These are phyloP conservation scores for Rhodotorula sp. DNA, from an alignment of 1,284 basidiomycete genomes.

Conservation along the genomic window DNA sequence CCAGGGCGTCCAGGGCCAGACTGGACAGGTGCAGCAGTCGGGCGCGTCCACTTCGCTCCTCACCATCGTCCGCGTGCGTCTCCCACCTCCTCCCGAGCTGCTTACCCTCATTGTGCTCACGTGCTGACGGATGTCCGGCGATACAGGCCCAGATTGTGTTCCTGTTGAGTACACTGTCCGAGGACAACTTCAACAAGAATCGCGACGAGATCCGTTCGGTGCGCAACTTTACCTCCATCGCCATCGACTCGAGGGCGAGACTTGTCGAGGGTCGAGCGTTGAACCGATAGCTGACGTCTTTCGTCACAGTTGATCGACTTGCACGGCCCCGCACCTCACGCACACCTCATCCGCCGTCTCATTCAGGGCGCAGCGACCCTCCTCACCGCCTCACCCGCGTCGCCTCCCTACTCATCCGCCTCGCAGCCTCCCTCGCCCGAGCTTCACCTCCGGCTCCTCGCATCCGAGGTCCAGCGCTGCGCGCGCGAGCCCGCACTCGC, in stretches of 20 bases:
- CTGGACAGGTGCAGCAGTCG: not conserved
- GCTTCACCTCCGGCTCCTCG: constrained; percentile 73
- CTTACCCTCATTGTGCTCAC: too few species aligned
- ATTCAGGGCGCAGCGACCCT: constrained; percentile 63
- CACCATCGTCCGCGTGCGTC: constrained; percentile 29
- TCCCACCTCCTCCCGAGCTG: not conserved
- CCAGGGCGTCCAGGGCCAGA: not conserved
- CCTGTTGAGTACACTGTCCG: constrained; percentile 84
- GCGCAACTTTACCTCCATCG: constrained; percentile 49
- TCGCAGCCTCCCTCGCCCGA: constrained; percentile 52
- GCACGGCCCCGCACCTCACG: constrained; percentile 90
- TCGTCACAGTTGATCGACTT: constrained; percentile 77
- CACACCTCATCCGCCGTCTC: constrained; percentile 90
- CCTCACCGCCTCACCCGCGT: constrained; percentile 59
- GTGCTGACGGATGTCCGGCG: not conserved
- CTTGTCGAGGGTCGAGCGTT: too few species aligned
- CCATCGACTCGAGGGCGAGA: not conserved
- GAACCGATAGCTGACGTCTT: constrained; percentile 22
- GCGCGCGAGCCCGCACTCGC: constrained; percentile 81
- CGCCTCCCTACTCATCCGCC: constrained; percentile 51
- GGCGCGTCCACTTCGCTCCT: constrained; percentile 16
- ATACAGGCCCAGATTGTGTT: constrained; percentile 72
- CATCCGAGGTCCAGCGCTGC: constrained; percentile 81
- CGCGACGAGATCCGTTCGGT: constrained; percentile 87
- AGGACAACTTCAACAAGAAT: constrained; percentile 90